Conservation (phyloP, 495 filamentous ascomycete species). For the Neurospora sp. region DNA sequence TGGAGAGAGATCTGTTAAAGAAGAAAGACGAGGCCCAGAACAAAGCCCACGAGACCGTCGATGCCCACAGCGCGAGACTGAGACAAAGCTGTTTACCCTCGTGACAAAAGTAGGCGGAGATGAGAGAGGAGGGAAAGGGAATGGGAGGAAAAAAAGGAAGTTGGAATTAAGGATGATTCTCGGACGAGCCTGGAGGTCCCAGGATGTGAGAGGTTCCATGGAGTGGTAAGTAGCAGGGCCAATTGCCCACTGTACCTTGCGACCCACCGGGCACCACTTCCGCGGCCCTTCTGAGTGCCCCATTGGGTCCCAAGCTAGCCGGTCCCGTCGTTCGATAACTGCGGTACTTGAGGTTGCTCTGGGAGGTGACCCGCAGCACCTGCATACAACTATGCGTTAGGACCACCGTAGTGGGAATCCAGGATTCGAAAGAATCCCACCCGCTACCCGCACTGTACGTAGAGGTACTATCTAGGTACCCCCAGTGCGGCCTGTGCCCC, state of each 20-base stretch:
- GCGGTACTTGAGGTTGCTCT: not conserved
- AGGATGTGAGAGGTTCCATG: not conserved
- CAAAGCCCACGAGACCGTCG: not conserved
- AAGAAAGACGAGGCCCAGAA: not conserved
- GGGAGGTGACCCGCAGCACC: not conserved
- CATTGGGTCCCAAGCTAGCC: not conserved
- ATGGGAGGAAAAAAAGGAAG: slow-evolving; percentile 14
- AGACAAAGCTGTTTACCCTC: not conserved
- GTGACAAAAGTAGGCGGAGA: not conserved
- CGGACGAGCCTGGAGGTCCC: not conserved
- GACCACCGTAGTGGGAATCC: not conserved
- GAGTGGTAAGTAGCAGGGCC: not conserved
- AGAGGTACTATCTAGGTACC: not conserved
- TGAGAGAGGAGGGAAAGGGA: slow-evolving; percentile 5
- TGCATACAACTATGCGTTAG: not conserved
- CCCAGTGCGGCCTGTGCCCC: not conserved
- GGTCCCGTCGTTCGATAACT: not conserved
- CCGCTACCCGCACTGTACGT: not conserved
- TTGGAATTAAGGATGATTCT: slow-evolving; percentile 8
- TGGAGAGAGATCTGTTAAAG: not conserved
- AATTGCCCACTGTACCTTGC: not conserved
- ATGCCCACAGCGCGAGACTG: not conserved
- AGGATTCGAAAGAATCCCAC: not conserved
- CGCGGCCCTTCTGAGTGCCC: not conserved
- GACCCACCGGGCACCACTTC: not conserved